Base-by-base conservation (phyloP, 1,284 basidiomycete species). In the Apiotrichum gracile region DNA sequence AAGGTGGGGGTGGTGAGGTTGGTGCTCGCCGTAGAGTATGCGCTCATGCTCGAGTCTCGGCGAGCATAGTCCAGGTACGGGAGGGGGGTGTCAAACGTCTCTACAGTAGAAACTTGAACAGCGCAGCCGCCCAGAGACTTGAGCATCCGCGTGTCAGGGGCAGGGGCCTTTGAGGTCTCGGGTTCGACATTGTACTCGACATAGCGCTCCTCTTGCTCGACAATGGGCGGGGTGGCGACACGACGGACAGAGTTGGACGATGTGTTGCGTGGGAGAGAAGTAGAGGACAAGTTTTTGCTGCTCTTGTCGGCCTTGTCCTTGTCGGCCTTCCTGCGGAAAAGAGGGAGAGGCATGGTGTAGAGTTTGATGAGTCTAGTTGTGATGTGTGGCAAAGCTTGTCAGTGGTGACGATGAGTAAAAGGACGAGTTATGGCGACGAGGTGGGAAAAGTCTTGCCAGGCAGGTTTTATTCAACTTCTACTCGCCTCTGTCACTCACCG, bases 171-270 rank as follows among this genome's bases (percentile, higher is more conserved):
- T 13, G 29, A 5, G 7, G 19, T 5, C 31, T 45, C 43, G 43
- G 43, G 43, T 21, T 45, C 43, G 19, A 45, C 21, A 21, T 45
- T 34, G 43, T 45, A 45, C 43, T 45, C 43, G 29, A 45, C 21
- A 16, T 22, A 45, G n/a, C 37, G 37, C 19, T 38, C 37, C 29
- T 45, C 43, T 13, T 33, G 26, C 26, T 27, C 43, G 7, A 12
- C 25, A 22, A 17, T 26, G 5, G 25, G 4, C 8, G 43, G 43
- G 17, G 43, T 22, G 12, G 42, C 4, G 31, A 21, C 8, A 21
- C 29, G 29, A 13, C 29, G n/a, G 21, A 45, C 8, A 14, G 29
- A 45, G 16, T 13, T 22, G 17, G 29, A 43, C 9, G 41, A 43
- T 6, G 41, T 7, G 41, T 43, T 17, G 31, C 29, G 29, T 2